These are phyloP conservation scores for Yarrowia hollandica DNA, from an alignment of 805 yeast genomes.

Conservation along the genomic window DNA sequence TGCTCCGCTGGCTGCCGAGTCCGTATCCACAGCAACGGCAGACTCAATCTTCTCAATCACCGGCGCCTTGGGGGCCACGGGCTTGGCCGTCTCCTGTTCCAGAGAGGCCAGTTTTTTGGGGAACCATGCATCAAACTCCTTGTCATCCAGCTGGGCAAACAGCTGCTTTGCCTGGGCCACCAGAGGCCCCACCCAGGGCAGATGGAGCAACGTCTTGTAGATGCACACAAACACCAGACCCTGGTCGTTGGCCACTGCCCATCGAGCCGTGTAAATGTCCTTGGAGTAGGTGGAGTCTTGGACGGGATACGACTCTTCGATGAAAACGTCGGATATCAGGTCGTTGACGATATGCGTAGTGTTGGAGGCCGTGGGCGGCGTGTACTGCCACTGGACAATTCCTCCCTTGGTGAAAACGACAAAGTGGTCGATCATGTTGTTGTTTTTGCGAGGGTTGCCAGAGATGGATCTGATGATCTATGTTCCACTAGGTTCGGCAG, in stretches of 20 bases:
- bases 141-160: constrained; percentile 34
- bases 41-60: not conserved
- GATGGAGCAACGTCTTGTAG: constrained; percentile 42
- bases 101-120: constrained; percentile 39
- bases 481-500: no score
- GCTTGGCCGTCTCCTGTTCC: constrained; percentile 29
- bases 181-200: constrained; percentile 41
- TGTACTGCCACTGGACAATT: constrained; percentile 49
- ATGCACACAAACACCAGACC: constrained; percentile 46
- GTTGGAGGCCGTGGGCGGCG: constrained; percentile 5
- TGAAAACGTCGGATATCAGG: constrained; percentile 52
- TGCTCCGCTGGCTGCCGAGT: constrained; percentile 13
- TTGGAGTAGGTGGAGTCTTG: constrained; percentile 39
- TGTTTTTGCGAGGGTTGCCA: not conserved
- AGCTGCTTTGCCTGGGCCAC: constrained; percentile 41
- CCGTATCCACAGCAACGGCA: not conserved
- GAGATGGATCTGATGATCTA: not conserved
- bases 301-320: constrained; percentile 40
- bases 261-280: constrained; percentile 50
- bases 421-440: constrained; percentile 50
- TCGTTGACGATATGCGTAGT: constrained; percentile 46
- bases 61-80: constrained; percentile 5
- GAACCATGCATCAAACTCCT: constrained; percentile 40
- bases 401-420: constrained; percentile 56
- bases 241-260: constrained; percentile 46